Base-by-base conservation (phyloP, 2,329 filamentous ascomycete genomes). In the Neofusicoccum sp. region DNA sequence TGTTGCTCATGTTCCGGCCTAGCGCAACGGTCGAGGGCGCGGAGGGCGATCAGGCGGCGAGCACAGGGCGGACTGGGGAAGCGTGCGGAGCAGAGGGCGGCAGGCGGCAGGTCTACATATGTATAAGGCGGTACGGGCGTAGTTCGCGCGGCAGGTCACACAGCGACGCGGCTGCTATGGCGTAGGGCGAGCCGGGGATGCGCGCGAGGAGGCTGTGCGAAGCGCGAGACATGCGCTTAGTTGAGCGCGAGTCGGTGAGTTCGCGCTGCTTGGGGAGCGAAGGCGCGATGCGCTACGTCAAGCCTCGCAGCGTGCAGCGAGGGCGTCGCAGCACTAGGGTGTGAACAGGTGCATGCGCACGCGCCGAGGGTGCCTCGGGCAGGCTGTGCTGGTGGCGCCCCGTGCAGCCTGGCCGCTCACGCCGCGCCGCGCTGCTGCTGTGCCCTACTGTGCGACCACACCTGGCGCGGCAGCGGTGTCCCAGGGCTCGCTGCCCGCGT, bases 61-160 rank as follows among this genome's bases (percentile, higher is more conserved):
- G 52, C 52, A 56, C 52, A 43, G 52, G 49, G 39, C 52, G 52
- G 29, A 44, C 33, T 56, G 52, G n/a, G 52, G 52, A 31, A 31
- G 37, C 33, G 52, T 43, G 52, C 52, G 52, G 52, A 14, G 49
- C 33, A 36, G 49, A 9, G 49, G 16, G 14, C 28, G 22, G 49
- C n/a, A n/a, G 28, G 52, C 34, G 52, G 52, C 52, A 33, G 44
- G 28, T 8, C 9, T 28, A 22, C 22, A 22, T 22, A 56, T 56
- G 52, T 56, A 56, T 56, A 56, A 56, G 29, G 52, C 37, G 31
- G 14, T 44, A 56, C 52, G 52, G 28, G 37, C 52, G 52, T 44
- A 56, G 52, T 6, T 39, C 12, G 22, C 6, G 49, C 9, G 34
- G n/a, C 2, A 8, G 49, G 49, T 22, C 3, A 22, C 49, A 54